These are phyloP conservation scores for Pseudocercospora musae DNA, from an alignment of 2,329 filamentous ascomycete species.

Conservation along the genomic window DNA sequence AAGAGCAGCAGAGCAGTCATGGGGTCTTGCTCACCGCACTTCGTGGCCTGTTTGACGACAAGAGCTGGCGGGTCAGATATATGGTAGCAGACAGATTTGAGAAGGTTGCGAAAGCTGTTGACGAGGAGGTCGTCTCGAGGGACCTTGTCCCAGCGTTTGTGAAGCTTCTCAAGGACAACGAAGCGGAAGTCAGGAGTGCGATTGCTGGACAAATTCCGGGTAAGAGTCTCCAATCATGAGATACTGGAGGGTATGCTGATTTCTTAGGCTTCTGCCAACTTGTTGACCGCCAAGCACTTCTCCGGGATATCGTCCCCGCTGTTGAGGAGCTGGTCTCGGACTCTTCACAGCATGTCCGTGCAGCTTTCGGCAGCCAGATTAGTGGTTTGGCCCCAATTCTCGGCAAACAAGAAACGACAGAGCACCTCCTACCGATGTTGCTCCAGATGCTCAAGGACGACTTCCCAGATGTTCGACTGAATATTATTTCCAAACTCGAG, in stretches of 20 bases:
- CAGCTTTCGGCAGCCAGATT: conserved; percentile 92
- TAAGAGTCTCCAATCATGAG: conserved; percentile 37
- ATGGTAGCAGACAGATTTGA: conserved; percentile 99
- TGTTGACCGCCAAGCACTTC: conserved; percentile 79
- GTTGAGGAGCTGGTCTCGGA: conserved; percentile 96
- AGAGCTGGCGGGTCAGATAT: conserved; percentile 98
- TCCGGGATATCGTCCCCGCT: conserved; percentile 94
- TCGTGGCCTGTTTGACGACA: conserved; percentile 93
- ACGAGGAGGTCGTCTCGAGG: conserved; percentile 90
- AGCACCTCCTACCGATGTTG: conserved; percentile 97
- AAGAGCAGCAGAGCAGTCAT: conserved; percentile 96
- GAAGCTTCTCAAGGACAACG: conserved; percentile 94
- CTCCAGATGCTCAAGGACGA: conserved; percentile 99
- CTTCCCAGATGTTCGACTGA: conserved; percentile 93
- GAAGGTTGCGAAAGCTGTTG: conserved; percentile 98
- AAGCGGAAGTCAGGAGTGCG: conserved; percentile 94
- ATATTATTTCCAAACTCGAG: conserved; percentile 99
- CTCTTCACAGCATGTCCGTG: conserved; percentile 92
- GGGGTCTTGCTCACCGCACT: conserved; percentile 87
- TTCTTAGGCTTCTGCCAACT: conserved; percentile 78
- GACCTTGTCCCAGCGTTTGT: conserved; percentile 96
- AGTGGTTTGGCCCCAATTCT: conserved; percentile 94
- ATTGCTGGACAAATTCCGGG: conserved; percentile 95
- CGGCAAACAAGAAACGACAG: conserved; percentile 97
- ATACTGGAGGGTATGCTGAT: conserved; percentile 27